phyloP scores from a whole-genome alignment of 2,329 filamentous ascomycete genomes.

The Byssothecium circinans region DNA sequence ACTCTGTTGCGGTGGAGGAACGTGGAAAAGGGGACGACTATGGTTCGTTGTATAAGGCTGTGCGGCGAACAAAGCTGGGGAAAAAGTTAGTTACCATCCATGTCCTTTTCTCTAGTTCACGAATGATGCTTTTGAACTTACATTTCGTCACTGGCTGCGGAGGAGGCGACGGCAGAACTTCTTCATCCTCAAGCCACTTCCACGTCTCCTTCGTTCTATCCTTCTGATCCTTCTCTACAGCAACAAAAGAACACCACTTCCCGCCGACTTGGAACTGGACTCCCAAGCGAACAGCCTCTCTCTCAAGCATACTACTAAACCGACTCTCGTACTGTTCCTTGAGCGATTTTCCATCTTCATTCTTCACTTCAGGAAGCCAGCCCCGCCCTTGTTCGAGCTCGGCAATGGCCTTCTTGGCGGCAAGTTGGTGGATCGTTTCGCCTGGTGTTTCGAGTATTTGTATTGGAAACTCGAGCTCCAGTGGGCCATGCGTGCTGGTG shows the following conservation, averaged over 20 bases:
- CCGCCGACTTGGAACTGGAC: slow-evolving; percentile 67
- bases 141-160: neutral
- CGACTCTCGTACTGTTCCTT: slow-evolving; percentile 51
- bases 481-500: slow-evolving; percentile 58
- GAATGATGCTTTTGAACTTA: neutral
- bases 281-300: slow-evolving; percentile 67
- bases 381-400: slow-evolving; percentile 72
- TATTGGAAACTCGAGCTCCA: slow-evolving; percentile 67
- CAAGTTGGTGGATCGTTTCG: slow-evolving; percentile 69
- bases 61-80: too few relatives aligned
- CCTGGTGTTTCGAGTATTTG: slow-evolving; percentile 50
- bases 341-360: slow-evolving; percentile 41
- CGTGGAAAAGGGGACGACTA: too few relatives aligned
- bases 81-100: too few relatives aligned
- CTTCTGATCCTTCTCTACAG: slow-evolving; percentile 53
- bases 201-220: slow-evolving; percentile 14
- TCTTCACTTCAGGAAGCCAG: slow-evolving; percentile 52
- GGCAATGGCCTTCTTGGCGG: slow-evolving; percentile 66
- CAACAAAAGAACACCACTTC: slow-evolving; percentile 74
- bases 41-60: too few relatives aligned
- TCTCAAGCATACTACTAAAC: slow-evolving; percentile 63
- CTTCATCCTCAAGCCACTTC: slow-evolving; percentile 31
- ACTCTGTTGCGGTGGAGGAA: too few relatives aligned
- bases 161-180: neutral
- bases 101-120: too few relatives aligned